These are phyloP conservation scores for Zygotorulaspora chibaensis DNA, from an alignment of 805 yeast species.

Conservation along the genomic window DNA sequence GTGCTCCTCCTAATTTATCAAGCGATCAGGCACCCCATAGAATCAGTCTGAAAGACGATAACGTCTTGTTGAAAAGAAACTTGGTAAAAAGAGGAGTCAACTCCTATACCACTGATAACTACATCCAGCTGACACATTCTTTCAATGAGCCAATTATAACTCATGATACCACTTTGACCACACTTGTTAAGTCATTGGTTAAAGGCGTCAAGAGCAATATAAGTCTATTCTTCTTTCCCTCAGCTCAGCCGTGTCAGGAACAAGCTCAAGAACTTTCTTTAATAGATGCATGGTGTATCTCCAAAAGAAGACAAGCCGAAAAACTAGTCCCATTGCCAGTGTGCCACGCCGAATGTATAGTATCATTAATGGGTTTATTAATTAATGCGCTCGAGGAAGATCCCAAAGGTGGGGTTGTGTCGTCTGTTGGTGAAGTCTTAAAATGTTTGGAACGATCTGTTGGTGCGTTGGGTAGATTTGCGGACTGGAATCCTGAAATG, in stretches of 20 bases:
- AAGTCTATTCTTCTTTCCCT: conserved; percentile 27
- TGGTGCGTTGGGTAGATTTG: conserved; percentile 47
- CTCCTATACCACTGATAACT: conserved; percentile 5
- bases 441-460: conserved; percentile 58
- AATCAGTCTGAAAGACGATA: conserved; percentile 24
- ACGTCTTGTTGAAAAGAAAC: conserved; percentile 18
- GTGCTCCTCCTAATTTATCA: conserved; percentile 13
- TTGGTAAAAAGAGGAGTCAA: conserved; percentile 4
- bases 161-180: conserved; percentile 24
- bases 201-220: conserved; percentile 12
- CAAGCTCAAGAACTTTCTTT: conserved; percentile 20
- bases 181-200: conserved; percentile 12
- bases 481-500: conserved; percentile 32
- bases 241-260: conserved; percentile 13
- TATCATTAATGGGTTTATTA: conserved; percentile 49
- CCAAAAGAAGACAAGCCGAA: conserved; percentile 50
- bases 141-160: conserved; percentile 27
- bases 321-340: conserved; percentile 57
- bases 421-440: conserved; percentile 54
- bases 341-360: conserved; percentile 60
- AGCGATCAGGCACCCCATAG: conserved; percentile 16
- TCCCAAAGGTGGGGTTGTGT: conserved; percentile 48
- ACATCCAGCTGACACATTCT: conserved; percentile 13
- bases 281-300: conserved; percentile 28
- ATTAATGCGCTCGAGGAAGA: conserved; percentile 61